These are phyloP conservation scores for Entoloma clypeatum DNA, from an alignment of 1,284 basidiomycete genomes.

Conservation along the genomic window DNA sequence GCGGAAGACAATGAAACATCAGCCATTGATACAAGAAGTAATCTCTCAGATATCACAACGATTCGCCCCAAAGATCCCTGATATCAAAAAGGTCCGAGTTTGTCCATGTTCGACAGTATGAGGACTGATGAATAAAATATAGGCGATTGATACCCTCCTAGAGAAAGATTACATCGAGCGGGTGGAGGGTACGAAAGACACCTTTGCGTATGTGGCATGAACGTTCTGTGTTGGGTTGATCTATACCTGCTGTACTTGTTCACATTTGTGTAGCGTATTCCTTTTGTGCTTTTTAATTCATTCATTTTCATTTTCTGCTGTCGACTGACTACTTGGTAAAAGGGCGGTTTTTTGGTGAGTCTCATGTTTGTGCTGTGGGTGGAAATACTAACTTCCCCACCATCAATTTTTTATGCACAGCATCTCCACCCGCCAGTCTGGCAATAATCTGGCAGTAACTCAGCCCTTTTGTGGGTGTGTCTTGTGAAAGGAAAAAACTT, in stretches of 20 bases:
- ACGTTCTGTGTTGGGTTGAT: neutral
- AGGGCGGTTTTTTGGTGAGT: no score
- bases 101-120: neutral
- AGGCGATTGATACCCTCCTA: constrained; percentile 87
- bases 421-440: no score
- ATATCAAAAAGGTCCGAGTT: constrained; percentile 71
- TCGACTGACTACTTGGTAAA: no score
- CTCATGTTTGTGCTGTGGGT: no score
- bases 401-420: no score
- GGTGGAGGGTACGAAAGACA: constrained; percentile 69
- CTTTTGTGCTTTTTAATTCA: constrained; percentile 2
- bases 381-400: no score
- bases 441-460: no score
- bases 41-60: constrained; percentile 80
- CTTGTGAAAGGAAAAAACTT: no score
- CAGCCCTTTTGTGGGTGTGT: no score
- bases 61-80: constrained; percentile 79
- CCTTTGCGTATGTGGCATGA: constrained; percentile 56
- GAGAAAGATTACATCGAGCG: constrained; percentile 95
- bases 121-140: no score
- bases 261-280: constrained; percentile 17
- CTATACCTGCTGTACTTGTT: constrained; percentile 9
- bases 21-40: constrained; percentile 85
- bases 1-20: constrained; percentile 93
- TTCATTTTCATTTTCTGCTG: constrained; percentile 1